Evolutionary conservation across 495 filamentous ascomycete genomes (phyloP), one percentile per base, ranked within the genome.

Genomic region (Talaromyces proteolyticus): DNA sequence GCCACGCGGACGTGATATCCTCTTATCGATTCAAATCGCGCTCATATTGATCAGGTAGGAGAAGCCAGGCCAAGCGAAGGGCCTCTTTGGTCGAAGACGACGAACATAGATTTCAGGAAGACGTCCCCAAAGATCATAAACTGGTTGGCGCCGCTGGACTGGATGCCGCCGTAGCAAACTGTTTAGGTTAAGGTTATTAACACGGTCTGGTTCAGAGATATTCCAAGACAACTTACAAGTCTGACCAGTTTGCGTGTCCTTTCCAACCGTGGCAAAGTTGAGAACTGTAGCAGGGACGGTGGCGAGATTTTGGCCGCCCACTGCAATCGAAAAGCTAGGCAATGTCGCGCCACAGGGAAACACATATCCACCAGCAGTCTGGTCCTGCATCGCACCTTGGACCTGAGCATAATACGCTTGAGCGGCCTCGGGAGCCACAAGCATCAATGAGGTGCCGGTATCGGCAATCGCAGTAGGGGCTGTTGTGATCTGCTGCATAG

Each of bases 91-190:
- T 94, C 84, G 56, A 92, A 92, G 16, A 86, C 86, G 18, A 88
- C 85, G 60, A 89, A 92, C 56, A 87, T 78, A 18, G 84, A 76
- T 66, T 88, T 89, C 60, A 94, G 81, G 60, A 94, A 84, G 51
- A 87, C 77, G 57, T 91, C 88, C 10, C 89, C 89, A 54, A 83
- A 86, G 59, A 94, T 85, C 60, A 89, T 81, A 52, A 88, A 57
- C 3, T 61, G 64, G 12, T 73, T 71, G 4, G 75, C 76, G 7
- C 57, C 53, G 36, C 79, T 87, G 11, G 78, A 79, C 69, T 89
- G 86, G 38, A 90, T 56, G 49, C 84, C 86, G 49, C 86, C 86
- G 53, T 81, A 86, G 70, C 86, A 46, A 17, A 40, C 4, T 36
- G 17, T 20, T 2, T 4, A n/a, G 45, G 37, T 1, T 17, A 11